These are phyloP conservation scores for Berkeleyomyces rouxiae DNA, from an alignment of 2,329 filamentous ascomycete species.

Conservation along the genomic window DNA sequence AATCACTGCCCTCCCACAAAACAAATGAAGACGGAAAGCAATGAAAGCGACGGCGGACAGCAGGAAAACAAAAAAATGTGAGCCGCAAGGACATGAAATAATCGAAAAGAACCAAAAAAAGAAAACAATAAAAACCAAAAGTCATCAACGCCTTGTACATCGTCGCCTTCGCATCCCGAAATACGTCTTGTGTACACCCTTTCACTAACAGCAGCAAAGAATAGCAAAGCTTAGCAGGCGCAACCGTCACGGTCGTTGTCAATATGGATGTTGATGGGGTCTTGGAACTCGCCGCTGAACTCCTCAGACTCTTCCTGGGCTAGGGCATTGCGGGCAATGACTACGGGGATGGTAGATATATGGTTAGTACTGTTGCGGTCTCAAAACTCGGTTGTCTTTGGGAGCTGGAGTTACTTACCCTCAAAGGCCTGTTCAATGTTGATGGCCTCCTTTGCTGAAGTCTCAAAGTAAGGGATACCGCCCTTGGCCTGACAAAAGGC, in stretches of 20 bases:
- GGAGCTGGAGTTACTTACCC: slow-evolving; percentile 27
- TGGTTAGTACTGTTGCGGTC: not conserved
- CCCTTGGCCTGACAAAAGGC: slow-evolving; percentile 97
- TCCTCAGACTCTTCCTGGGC: slow-evolving; percentile 96
- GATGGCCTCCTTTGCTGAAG: slow-evolving; percentile 94
- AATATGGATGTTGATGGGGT: slow-evolving; percentile 95
- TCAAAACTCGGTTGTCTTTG: not conserved
- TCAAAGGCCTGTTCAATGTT: slow-evolving; percentile 79
- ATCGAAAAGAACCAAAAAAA: slow-evolving; percentile 4
- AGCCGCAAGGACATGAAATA: not conserved
- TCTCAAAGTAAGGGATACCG: slow-evolving; percentile 97
- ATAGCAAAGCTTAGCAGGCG: slow-evolving; percentile 48
- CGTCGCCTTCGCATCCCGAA: not conserved
- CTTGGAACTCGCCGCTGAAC: slow-evolving; percentile 92
- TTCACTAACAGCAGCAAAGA: not conserved
- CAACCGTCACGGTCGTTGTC: slow-evolving; percentile 88
- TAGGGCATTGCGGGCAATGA: slow-evolving; percentile 88
- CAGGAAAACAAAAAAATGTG: not conserved
- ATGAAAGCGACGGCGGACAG: not conserved
- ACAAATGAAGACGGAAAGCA: not conserved
- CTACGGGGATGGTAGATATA: slow-evolving; percentile 28
- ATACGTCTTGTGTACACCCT: not conserved
- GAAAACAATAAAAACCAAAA: not conserved
- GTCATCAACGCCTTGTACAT: slow-evolving; percentile 2
- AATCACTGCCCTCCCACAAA: not conserved